Conservation (phyloP, 1,284 basidiomycete genomes). For the Ceratobasidium sp. region DNA sequence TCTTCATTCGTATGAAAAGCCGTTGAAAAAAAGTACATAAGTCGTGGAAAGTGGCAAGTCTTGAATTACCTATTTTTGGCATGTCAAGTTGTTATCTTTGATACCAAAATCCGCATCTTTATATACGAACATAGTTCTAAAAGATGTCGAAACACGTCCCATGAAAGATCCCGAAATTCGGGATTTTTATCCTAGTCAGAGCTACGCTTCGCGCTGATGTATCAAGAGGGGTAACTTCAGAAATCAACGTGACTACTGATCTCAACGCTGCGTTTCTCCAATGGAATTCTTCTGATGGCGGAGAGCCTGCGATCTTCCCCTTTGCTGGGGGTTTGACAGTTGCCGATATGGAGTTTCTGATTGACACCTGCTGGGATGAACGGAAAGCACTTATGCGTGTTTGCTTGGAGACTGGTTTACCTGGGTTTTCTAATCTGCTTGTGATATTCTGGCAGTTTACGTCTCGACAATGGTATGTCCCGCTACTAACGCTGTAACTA, state of each 20-base stretch:
- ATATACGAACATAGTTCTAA: no score
- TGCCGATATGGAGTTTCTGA: neutral
- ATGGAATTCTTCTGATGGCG: neutral
- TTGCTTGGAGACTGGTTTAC: neutral
- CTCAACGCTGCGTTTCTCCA: neutral
- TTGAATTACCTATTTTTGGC: no score
- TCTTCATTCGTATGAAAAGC: no score
- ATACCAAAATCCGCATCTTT: no score
- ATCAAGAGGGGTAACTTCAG: neutral
- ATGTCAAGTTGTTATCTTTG: no score
- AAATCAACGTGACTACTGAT: neutral
- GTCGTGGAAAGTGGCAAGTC: no score
- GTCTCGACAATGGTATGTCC: neutral
- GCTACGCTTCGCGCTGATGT: neutral
- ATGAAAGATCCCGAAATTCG: no score
- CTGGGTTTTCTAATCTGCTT: constrained; percentile 4
- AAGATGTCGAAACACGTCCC: no score
- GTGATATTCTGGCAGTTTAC: constrained; percentile 2
- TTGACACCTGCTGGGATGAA: neutral
- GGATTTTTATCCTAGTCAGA: no score
- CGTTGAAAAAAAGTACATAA: no score
- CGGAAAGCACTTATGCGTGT: neutral
- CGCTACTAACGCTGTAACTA: neutral
- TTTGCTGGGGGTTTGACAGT: neutral
- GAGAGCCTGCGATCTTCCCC: neutral